Evolutionary conservation across 257 asterid species (phyloP).

Genomic region (Jaltomata sinuosa): DNA sequence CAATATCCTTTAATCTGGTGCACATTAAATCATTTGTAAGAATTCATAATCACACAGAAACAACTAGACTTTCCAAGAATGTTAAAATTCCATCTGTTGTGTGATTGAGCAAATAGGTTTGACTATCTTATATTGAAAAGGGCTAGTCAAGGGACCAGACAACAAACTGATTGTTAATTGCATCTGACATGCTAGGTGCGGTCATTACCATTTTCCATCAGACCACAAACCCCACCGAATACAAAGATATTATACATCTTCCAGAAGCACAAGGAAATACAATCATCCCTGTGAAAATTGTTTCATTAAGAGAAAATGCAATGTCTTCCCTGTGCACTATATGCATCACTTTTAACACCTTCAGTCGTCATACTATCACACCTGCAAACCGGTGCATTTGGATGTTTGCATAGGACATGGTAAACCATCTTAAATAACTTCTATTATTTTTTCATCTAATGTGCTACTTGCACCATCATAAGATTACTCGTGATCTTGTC

Average conservation of each 20-base stretch:
- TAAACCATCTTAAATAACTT: background rate
- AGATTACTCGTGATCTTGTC: background rate
- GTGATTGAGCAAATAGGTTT: background rate
- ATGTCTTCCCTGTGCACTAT: background rate
- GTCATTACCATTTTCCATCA: background rate
- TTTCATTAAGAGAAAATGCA: background rate
- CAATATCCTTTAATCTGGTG: background rate
- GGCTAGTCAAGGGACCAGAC: background rate
- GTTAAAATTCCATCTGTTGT: background rate
- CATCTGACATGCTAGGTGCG: background rate
- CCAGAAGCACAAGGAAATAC: background rate
- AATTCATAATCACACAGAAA: background rate
- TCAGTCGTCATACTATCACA: background rate
- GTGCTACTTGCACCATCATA: background rate
- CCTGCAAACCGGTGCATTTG: background rate
- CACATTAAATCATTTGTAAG: background rate
- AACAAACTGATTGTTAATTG: background rate
- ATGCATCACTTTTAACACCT: background rate
- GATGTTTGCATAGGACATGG: background rate
- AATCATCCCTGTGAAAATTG: background rate
- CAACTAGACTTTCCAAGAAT: background rate
- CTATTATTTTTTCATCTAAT: background rate
- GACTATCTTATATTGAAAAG: background rate
- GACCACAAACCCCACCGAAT: background rate
- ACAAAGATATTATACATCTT: background rate